Evolutionary conservation across 2,329 filamentous ascomycete genomes (phyloP).

Genomic region (Hypoxylon sp.): DNA sequence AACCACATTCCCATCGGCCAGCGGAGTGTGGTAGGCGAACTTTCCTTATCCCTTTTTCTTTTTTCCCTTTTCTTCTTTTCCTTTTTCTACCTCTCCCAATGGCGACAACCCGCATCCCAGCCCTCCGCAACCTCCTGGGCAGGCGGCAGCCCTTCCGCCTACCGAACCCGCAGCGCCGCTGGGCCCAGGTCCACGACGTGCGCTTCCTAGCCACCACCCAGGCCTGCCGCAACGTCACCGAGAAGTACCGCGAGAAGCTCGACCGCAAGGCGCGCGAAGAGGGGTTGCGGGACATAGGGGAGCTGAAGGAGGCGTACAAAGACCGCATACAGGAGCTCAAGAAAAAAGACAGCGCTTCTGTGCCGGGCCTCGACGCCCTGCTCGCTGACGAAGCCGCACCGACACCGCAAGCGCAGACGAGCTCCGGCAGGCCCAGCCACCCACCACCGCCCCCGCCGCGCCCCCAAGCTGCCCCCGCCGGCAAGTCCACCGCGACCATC

Average conservation of each 20-base stretch:
- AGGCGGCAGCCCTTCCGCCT: slow-evolving; percentile 35
- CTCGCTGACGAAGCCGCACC: slow-evolving; percentile 51
- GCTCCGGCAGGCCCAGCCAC: slow-evolving; percentile 38
- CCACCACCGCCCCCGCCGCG: slow-evolving; percentile 37
- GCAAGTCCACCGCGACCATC: slow-evolving; percentile 50
- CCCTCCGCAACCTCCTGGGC: slow-evolving; percentile 39
- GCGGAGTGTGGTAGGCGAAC: slow-evolving; percentile 3
- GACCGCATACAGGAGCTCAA: slow-evolving; percentile 84
- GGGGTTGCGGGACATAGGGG: slow-evolving; percentile 77
- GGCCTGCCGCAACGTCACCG: slow-evolving; percentile 75
- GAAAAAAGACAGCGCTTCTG: slow-evolving; percentile 73
- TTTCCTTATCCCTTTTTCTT: not conserved
- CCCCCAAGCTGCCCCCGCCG: slow-evolving; percentile 30
- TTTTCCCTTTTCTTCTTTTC: not conserved
- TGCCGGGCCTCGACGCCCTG: slow-evolving; percentile 56
- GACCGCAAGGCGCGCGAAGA: slow-evolving; percentile 82
- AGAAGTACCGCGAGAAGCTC: slow-evolving; percentile 91
- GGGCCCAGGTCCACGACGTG: slow-evolving; percentile 93
- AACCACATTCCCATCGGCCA: slow-evolving; percentile 5
- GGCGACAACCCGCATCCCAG: slow-evolving; percentile 41
- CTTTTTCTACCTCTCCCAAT: slow-evolving; percentile 20
- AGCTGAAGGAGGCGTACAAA: slow-evolving; percentile 85
- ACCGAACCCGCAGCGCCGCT: slow-evolving; percentile 75
- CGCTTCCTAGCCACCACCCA: slow-evolving; percentile 88
- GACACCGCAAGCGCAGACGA: slow-evolving; percentile 55